These are phyloP conservation scores for Ganoderma lucidum DNA, from an alignment of 1,284 basidiomycete genomes.

Conservation along the genomic window DNA sequence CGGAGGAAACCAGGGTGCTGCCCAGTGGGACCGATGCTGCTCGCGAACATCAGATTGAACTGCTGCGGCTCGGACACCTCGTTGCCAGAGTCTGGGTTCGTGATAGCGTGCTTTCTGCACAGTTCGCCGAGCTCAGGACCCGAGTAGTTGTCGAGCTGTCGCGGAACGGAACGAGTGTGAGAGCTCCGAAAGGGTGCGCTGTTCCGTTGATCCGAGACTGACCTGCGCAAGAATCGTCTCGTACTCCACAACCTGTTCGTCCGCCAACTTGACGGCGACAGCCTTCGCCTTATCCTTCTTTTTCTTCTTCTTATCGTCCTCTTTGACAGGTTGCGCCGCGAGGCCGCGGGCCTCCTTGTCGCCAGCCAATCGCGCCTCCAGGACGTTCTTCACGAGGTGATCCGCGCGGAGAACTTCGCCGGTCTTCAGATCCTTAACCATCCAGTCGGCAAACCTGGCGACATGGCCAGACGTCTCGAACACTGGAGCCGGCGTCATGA, in stretches of 20 bases:
- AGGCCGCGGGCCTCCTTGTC: conserved; percentile 92
- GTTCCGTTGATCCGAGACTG: conserved; percentile 38
- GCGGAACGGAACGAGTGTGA: conserved; percentile 22
- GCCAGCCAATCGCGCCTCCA: conserved; percentile 90
- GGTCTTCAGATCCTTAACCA: conserved; percentile 95
- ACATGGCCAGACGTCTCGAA: conserved; percentile 99
- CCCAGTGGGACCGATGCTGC: conserved; percentile 97
- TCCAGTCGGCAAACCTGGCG: conserved; percentile 99
- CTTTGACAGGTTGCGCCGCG: conserved; percentile 55
- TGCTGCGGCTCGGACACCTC: conserved; percentile 92
- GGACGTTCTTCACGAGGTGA: conserved; percentile 94
- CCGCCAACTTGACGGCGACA: conserved; percentile 81
- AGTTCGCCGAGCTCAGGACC: conserved; percentile 91
- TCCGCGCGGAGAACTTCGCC: conserved; percentile 98
- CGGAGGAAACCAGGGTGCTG: conserved; percentile 96
- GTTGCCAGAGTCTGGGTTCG: conserved; percentile 94
- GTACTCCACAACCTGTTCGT: conserved; percentile 82
- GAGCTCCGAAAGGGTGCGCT: conserved; percentile 14
- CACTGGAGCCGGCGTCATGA: conserved; percentile 95
- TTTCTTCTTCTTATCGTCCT: conserved; percentile 76
- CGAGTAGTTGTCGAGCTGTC: conserved; percentile 93
- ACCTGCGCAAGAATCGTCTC: conserved; percentile 88
- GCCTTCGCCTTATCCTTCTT: conserved; percentile 87
- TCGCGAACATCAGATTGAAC: conserved; percentile 99
- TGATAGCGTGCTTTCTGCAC: conserved; percentile 85